Evolutionary conservation across 1,284 basidiomycete genomes (phyloP), one percentile per base, ranked within the genome.

Genomic region (Veloporphyrellus conicus): DNA sequence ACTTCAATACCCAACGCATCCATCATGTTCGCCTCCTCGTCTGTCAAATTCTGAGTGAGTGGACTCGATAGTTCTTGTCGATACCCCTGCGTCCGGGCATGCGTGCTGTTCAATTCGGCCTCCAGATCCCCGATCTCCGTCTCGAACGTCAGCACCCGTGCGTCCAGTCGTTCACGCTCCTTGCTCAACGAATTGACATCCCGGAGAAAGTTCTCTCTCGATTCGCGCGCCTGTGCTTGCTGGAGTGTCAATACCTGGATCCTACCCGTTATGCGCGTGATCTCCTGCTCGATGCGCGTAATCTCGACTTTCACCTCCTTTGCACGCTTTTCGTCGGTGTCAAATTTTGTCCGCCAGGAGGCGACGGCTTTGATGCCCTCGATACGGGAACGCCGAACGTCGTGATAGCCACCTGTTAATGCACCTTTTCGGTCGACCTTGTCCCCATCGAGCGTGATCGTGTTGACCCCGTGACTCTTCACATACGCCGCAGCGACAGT

Each of bases 381-480:
- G 35, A 99, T 83, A 10, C 95, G 82, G 6, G 92, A 95, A 34
- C 90, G 78, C 6, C 90, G 81, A 19, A 93, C 77, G 67, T 99
- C 95, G 67, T 98, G 91, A 69, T 90, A 99, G 3, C 96, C 96
- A 56, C 96, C 96, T 0, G 93, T 96, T 33, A 99, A 71, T 1
- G 94, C 85, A 57, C 96, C 96, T 66, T 95, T 97, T 47, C 94
- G 83, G 66, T 99, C 95, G 35, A 96, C 93, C 62, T 93, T 93
- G 74, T 99, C 96, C 45, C 96, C 96, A 55, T 97, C 94, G 35
- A 97, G 78, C 4, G 96, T 99, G 68, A 99, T 97, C 9, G 93
- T 94, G 68, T 96, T 98, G 63, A 99, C 86, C 5, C 85, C 85
- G 64, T 98, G 93, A 58, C 86, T 90, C 62, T 95, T 89, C 41